Evolutionary conservation across 139 green algal genomes (phyloP).

Genomic region (Closterium sp.): DNA sequence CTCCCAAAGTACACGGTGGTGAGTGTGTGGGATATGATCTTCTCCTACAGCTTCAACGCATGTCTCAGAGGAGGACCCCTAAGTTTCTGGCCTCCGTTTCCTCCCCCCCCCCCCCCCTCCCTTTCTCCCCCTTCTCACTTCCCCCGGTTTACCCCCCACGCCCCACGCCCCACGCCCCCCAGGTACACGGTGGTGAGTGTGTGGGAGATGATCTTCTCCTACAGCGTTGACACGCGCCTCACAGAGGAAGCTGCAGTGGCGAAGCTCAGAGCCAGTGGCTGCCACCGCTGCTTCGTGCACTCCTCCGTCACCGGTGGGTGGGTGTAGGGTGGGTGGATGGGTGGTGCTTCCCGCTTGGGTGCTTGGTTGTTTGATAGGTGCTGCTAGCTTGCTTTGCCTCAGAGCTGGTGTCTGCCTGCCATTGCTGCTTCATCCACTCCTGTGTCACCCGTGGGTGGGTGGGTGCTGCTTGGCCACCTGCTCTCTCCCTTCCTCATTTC

Average conservation of each 20-base stretch:
- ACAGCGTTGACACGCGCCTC: constrained; percentile 61
- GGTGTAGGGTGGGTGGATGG: neutral
- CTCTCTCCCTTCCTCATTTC: neutral
- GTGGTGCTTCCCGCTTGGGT: no score
- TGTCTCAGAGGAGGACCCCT: no score
- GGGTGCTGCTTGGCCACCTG: neutral
- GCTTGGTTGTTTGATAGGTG: no score
- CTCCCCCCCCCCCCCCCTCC: no score
- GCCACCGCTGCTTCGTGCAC: constrained; percentile 41
- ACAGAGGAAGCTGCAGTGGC: constrained; percentile 66
- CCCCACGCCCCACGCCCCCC: no score
- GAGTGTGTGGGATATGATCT: no score
- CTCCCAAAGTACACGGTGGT: no score
- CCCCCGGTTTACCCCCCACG: no score
- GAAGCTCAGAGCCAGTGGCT: constrained; percentile 16
- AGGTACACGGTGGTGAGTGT: constrained; percentile 67
- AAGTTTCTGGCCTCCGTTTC: no score
- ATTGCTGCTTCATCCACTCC: constrained; percentile 32
- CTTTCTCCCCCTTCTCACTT: no score
- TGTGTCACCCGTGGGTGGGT: neutral
- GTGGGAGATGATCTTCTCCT: constrained; percentile 45
- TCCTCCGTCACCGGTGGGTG: neutral
- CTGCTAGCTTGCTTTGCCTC: no score
- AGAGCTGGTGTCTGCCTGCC: constrained; percentile 3
- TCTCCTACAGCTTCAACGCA: no score